Base-by-base conservation (phyloP, 805 yeast genomes). In the Kodamaea hsintzibuensis region DNA sequence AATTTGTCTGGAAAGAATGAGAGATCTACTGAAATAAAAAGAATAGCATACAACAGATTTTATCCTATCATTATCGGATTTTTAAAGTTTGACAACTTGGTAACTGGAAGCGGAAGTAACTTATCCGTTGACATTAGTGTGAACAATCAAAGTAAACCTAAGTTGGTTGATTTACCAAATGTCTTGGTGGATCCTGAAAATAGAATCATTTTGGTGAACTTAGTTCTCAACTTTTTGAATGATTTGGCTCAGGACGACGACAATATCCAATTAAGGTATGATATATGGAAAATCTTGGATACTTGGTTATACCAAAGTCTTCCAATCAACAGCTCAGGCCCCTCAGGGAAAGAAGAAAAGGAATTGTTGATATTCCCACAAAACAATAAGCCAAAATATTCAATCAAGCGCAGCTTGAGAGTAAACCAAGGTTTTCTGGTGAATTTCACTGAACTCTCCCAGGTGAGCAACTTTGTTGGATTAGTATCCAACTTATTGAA, bases 241-340 rank as follows among this genome's bases (percentile, higher is more conserved):
- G 68, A 63, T 69, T 75, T 91, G 46, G 84, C 85, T 5, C 78
- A 80, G 13, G 70, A 72, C n/a, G 66, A 63, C 27, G 33, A 19
- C 17, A 59, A 62, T 1, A 55, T 62, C 10, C 57, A 57, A 4
- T 55, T 79, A 25, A 79, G 85, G 58, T 63, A 69, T 19, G 73
- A 72, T 42, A 75, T 89, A 13, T 91, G 97, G 97, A 69, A 69
- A n/a, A 69, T 79, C 6, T 56, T 91, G 7, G 97, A 91, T 61
- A 67, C 76, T 2, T 86, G 96, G 88, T 70, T 89, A 6, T 87
- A 85, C 59, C 76, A 73, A 46, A 62, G 67, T 27, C 14, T 58
- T 58, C 42, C 45, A 30, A 19, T 27, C 6, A 62, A 57, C n/a
- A 27, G 57, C 18, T 39, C 39, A 18, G 25, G 44, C 19, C 8